Percentiles rank a stretch among this genome's conserved stretches.
Evolutionary conservation across 2,329 filamentous ascomycete species (phyloP).

Genomic region (Aspergillus carbonarius): DNA sequence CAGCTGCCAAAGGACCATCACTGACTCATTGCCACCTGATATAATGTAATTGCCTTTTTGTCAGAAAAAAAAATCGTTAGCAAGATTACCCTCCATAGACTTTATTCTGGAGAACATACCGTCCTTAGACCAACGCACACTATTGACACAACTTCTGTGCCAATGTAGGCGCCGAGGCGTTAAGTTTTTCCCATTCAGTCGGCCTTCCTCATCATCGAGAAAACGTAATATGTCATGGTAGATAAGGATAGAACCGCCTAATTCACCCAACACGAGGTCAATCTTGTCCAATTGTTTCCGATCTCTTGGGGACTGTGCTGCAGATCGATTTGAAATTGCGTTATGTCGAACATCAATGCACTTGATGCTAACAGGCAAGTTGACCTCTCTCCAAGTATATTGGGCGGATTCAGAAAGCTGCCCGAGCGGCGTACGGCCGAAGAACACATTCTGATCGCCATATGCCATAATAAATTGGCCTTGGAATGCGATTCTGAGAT

Average conservation of each 20-base stretch:
- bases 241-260: constrained; percentile 73
- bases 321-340: constrained; percentile 22
- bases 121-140: constrained; percentile 89
- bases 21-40: constrained; percentile 87
- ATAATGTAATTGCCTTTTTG: constrained; percentile 80
- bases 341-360: constrained; percentile 63
- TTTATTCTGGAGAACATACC: constrained; percentile 52
- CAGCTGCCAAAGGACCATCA: constrained; percentile 88
- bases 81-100: neutral
- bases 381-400: constrained; percentile 57
- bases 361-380: constrained; percentile 61
- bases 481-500: constrained; percentile 29
- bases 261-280: constrained; percentile 77
- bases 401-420: constrained; percentile 39
- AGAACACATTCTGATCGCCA: constrained; percentile 51
- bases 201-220: constrained; percentile 49
- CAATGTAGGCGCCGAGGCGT: constrained; percentile 75
- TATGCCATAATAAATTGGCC: constrained; percentile 41
- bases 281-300: constrained; percentile 47
- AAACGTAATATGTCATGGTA: constrained; percentile 71
- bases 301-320: constrained; percentile 12
- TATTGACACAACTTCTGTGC: constrained; percentile 81
- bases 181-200: constrained; percentile 43
- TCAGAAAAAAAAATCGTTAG: constrained; percentile 34
- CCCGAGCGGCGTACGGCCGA: constrained; percentile 54